Percentiles rank a stretch among this genome's conserved stretches.
phyloP scores from a whole-genome alignment of 2,329 filamentous ascomycete genomes.

The Plenodomus tracheiphilus region DNA sequence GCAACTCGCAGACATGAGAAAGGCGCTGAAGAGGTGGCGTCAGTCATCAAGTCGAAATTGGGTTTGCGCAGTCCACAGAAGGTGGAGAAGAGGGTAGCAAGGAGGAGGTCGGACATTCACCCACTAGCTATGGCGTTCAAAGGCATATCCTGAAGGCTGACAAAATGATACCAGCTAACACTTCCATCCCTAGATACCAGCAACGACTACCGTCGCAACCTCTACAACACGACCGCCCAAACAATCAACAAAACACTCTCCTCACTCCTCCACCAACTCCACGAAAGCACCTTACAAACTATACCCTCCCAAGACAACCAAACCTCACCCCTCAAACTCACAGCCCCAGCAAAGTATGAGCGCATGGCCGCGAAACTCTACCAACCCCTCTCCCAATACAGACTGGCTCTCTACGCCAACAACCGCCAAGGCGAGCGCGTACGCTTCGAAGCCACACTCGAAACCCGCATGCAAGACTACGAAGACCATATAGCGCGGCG shows the following conservation, averaged over 20 bases:
- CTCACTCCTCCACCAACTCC: constrained; percentile 10
- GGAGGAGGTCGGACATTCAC: constrained; percentile 17
- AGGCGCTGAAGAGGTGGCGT: neutral
- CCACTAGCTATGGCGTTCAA: constrained; percentile 33
- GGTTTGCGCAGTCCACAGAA: constrained; percentile 14
- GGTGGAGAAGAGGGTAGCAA: neutral
- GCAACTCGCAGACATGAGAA: neutral
- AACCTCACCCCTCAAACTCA: constrained; percentile 16
- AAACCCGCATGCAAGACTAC: constrained; percentile 25
- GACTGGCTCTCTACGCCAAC: constrained; percentile 7
- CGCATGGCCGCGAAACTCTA: constrained; percentile 20
- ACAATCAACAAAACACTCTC: constrained; percentile 27
- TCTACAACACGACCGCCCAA: constrained; percentile 20
- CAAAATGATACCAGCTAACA: constrained; percentile 7
- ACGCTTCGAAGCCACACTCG: constrained; percentile 15
- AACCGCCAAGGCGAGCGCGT: constrained; percentile 14
- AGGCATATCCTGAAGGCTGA: constrained; percentile 13
- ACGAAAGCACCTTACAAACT: constrained; percentile 17
- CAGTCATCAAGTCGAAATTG: constrained; percentile 4
- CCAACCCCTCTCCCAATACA: constrained; percentile 22
- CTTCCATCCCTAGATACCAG: constrained; percentile 24
- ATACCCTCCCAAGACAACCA: constrained; percentile 7
- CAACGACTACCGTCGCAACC: constrained; percentile 27
- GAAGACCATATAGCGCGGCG: constrained; percentile 19
- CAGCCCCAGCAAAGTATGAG: constrained; percentile 22